A percentile compares a stretch with the other conserved stretches of the same genome.
These are phyloP conservation scores for Eutrema heterophyllum DNA, from an alignment of 345 rosid genomes.

Conservation along the genomic window DNA sequence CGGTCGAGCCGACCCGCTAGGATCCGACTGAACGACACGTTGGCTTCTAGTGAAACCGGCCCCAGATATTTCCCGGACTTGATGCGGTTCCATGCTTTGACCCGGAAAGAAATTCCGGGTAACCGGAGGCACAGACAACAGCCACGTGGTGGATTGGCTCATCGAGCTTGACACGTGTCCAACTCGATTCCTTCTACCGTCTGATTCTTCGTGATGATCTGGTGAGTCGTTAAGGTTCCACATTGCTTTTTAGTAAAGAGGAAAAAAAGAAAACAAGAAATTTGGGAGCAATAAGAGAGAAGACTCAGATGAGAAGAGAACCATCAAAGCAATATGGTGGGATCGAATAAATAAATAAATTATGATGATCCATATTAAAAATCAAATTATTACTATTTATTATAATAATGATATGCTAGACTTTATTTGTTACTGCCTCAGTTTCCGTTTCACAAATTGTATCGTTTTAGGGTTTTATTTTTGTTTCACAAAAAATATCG, in stretches of 20 bases:
- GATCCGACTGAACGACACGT: conserved; percentile 62
- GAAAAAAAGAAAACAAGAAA: background rate
- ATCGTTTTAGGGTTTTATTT: too few species aligned
- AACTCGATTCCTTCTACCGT: conserved; percentile 51
- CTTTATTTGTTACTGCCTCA: too few species aligned
- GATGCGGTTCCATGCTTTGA: conserved; percentile 25
- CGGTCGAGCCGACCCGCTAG: conserved; percentile 34
- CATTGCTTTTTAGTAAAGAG: background rate
- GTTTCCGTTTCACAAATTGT: too few species aligned
- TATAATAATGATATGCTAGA: background rate
- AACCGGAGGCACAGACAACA: conserved; percentile 36
- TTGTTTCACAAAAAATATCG: too few species aligned
- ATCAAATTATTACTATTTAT: background rate
- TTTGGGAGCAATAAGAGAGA: conserved; percentile 5
- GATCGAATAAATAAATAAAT: background rate
- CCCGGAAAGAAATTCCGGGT: conserved; percentile 84
- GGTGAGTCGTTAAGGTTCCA: conserved; percentile 34
- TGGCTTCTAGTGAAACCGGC: conserved; percentile 56
- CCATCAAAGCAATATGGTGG: background rate
- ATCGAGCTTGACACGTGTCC: conserved; percentile 50
- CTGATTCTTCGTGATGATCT: conserved; percentile 21
- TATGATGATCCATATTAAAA: background rate
- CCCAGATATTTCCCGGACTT: conserved; percentile 9
- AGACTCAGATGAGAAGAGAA: background rate
- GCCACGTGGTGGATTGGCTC: conserved; percentile 7